Conservation (phyloP, 257 asterid species). For the Ajuga chamaepitys region DNA sequence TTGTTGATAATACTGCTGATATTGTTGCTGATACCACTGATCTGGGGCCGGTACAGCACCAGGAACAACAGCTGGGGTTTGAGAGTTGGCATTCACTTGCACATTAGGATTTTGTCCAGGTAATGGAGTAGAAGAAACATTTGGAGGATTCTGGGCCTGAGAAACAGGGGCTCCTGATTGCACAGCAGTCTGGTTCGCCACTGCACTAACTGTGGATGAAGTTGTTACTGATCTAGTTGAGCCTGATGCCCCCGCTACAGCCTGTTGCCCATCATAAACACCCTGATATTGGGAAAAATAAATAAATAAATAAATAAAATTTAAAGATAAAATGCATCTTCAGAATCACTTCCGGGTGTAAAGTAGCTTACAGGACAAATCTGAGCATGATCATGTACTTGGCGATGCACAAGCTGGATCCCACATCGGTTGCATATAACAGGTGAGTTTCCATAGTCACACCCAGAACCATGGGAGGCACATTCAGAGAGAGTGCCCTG, state of each 20-base stretch:
- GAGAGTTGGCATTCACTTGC: slow-evolving; percentile 40
- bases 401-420: slow-evolving; percentile 78
- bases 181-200: slow-evolving; percentile 31
- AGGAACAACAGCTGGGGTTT: slow-evolving; percentile 37
- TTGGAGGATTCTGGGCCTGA: slow-evolving; percentile 48
- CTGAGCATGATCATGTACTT: slow-evolving; percentile 95
- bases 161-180: slow-evolving; percentile 42
- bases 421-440: slow-evolving; percentile 91
- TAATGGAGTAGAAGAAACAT: slow-evolving; percentile 29
- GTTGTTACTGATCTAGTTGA: slow-evolving; percentile 35
- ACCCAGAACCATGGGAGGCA: slow-evolving; percentile 62
- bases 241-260: slow-evolving; percentile 30
- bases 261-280: slow-evolving; percentile 55
- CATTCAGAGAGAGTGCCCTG: slow-evolving; percentile 75
- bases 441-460: slow-evolving; percentile 78
- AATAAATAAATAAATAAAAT: background rate
- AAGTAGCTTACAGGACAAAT: slow-evolving; percentile 68
- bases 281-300: too few species aligned
- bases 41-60: slow-evolving; percentile 49
- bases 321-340: slow-evolving; percentile 4
- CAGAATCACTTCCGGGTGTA: background rate
- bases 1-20: slow-evolving; percentile 90
- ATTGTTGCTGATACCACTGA: slow-evolving; percentile 83
- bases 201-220: slow-evolving; percentile 29
- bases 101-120: slow-evolving; percentile 50